phyloP scores from a whole-genome alignment of 176 grass and related monocot species.

The Secale cereale region DNA sequence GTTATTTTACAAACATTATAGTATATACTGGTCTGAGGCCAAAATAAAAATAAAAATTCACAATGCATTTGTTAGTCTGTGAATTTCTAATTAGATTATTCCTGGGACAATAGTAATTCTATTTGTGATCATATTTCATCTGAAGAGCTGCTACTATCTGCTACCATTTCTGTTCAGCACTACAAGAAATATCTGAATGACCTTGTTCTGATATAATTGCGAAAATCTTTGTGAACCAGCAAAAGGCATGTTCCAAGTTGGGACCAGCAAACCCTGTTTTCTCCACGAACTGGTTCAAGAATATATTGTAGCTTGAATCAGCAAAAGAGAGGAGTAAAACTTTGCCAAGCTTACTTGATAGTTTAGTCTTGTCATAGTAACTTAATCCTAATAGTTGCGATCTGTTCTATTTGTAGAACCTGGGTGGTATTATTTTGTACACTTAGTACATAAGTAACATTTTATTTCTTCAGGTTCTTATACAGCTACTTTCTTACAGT shows the following conservation, averaged over 20 bases:
- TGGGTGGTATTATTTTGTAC: neutral
- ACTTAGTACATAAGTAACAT: neutral
- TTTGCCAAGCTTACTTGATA: neutral
- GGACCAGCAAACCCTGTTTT: neutral
- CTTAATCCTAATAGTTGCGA: neutral
- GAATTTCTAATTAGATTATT: neutral
- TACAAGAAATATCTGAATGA: neutral
- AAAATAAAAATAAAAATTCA: neutral
- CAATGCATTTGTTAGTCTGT: neutral
- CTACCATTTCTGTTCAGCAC: neutral
- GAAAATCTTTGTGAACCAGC: neutral
- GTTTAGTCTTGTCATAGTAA: neutral
- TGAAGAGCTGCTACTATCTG: neutral
- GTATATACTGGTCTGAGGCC: neutral
- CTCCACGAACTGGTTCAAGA: neutral
- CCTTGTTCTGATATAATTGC: neutral
- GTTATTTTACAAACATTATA: neutral
- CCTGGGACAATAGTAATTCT: neutral
- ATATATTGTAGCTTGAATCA: neutral
- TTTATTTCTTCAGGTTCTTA: constrained; percentile 2
- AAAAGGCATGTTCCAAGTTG: neutral
- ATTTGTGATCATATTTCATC: neutral
- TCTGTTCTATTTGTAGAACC: neutral
- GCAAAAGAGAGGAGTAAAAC: neutral
- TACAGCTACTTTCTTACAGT: neutral